These are phyloP conservation scores for Plectranthus barbatus DNA, from an alignment of 257 asterid genomes.

Conservation along the genomic window DNA sequence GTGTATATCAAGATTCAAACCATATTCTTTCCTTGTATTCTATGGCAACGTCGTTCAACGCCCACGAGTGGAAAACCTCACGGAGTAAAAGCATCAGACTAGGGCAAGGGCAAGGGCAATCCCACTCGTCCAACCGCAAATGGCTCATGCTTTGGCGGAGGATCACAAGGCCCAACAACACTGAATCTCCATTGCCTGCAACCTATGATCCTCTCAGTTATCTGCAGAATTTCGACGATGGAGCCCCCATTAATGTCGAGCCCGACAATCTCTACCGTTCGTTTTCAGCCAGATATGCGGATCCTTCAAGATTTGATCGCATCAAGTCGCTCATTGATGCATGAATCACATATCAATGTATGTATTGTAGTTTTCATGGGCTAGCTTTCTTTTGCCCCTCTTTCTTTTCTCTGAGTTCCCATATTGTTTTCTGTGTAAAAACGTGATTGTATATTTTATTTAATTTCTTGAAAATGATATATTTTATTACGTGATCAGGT, in stretches of 20 bases:
- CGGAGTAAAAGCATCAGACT: slow-evolving; percentile 45
- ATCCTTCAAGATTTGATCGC: slow-evolving; percentile 31
- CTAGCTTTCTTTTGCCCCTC: background rate
- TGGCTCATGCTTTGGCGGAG: slow-evolving; percentile 53
- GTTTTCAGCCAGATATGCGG: slow-evolving; percentile 68
- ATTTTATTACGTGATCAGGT: no score
- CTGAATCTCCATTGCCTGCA: slow-evolving; percentile 2
- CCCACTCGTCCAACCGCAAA: slow-evolving; percentile 21
- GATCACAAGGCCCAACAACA: slow-evolving; percentile 29
- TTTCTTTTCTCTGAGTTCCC: no score
- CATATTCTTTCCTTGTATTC: background rate
- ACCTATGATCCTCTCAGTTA: slow-evolving; percentile 47
- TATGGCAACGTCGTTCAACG: background rate
- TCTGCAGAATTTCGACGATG: slow-evolving; percentile 64
- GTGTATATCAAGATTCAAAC: background rate
- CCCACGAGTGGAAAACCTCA: slow-evolving; percentile 38
- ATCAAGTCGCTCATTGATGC: background rate
- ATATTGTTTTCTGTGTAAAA: background rate
- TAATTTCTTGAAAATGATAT: no score
- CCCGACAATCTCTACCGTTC: slow-evolving; percentile 58
- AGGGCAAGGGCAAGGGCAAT: slow-evolving; percentile 36
- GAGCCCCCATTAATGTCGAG: slow-evolving; percentile 27
- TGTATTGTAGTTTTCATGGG: background rate
- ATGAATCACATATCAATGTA: background rate
- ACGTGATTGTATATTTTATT: no score